Percentiles rank a stretch among this genome's conserved stretches.
These are phyloP conservation scores for Metarhizium guizhouense DNA, from an alignment of 2,329 filamentous ascomycete species.

Conservation along the genomic window DNA sequence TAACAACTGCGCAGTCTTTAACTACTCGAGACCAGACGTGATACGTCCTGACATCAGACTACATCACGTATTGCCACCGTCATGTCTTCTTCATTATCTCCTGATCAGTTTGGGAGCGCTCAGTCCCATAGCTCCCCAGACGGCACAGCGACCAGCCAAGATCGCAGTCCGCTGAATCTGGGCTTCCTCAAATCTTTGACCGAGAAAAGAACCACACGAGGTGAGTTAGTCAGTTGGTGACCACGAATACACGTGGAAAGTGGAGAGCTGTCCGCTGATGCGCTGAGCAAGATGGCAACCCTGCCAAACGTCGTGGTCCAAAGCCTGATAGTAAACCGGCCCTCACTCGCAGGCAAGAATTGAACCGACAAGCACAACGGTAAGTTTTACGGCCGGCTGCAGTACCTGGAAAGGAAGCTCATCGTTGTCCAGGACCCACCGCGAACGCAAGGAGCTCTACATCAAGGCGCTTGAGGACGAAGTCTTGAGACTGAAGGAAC, in stretches of 20 bases:
- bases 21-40: not conserved
- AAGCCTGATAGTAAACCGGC: slow-evolving; percentile 97
- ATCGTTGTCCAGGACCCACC: slow-evolving; percentile 62
- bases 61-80: not conserved
- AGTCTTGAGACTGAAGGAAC: slow-evolving; percentile 78
- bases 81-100: slow-evolving; percentile 34
- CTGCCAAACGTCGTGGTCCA: slow-evolving; percentile 81
- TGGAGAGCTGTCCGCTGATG: slow-evolving; percentile 4
- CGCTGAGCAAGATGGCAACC: slow-evolving; percentile 58
- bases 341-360: slow-evolving; percentile 80
- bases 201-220: slow-evolving; percentile 71
- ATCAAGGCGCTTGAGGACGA: slow-evolving; percentile 91
- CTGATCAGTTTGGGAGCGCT: slow-evolving; percentile 22
- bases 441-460: slow-evolving; percentile 92
- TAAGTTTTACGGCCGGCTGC: slow-evolving; percentile 29
- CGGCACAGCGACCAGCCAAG: slow-evolving; percentile 20
- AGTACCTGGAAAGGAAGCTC: not conserved
- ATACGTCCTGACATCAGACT: not conserved
- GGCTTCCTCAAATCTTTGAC: slow-evolving; percentile 57
- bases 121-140: slow-evolving; percentile 18
- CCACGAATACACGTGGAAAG: not conserved
- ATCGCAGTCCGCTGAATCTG: slow-evolving; percentile 39
- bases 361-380: slow-evolving; percentile 95
- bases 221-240: slow-evolving; percentile 30
- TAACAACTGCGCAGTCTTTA: not conserved